phyloP scores from a whole-genome alignment of 176 grass and related monocot genomes.

The Phoenix roebelenii region DNA sequence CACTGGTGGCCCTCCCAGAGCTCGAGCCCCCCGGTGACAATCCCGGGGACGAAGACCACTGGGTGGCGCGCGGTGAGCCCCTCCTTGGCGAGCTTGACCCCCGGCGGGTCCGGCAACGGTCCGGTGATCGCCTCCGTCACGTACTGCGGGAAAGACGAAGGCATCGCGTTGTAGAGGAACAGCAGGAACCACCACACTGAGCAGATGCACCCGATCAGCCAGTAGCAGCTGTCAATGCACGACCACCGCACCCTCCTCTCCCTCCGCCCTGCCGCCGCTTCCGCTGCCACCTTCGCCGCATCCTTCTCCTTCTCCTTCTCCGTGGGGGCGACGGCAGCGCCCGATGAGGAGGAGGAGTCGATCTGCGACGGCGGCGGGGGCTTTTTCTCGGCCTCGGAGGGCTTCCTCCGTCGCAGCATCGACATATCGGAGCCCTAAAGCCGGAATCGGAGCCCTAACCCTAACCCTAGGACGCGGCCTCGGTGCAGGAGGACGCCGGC shows the following conservation, averaged over 20 bases:
- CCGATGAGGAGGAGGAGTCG: conserved; percentile 15
- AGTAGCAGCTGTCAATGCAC: conserved; percentile 85
- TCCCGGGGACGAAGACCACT: conserved; percentile 94
- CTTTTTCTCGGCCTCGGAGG: conserved; percentile 22
- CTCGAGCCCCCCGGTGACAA: conserved; percentile 91
- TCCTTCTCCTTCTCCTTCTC: conserved; percentile 20
- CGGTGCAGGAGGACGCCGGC: too few relatives aligned
- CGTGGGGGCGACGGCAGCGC: conserved; percentile 25
- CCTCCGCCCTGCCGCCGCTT: conserved; percentile 17
- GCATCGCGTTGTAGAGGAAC: conserved; percentile 98
- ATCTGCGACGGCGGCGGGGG: conserved; percentile 18
- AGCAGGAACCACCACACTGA: conserved; percentile 85
- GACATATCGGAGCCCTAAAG: conserved; percentile 28
- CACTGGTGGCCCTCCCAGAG: conserved; percentile 97
- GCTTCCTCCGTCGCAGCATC: conserved; percentile 53
- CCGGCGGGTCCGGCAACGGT: conserved; percentile 75
- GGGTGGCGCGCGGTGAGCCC: conserved; percentile 72
- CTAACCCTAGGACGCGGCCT: too few relatives aligned
- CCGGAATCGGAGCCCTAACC: too few relatives aligned
- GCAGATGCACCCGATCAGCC: conserved; percentile 84
- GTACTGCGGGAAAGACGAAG: conserved; percentile 87
- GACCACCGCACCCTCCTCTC: conserved; percentile 39
- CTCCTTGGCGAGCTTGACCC: conserved; percentile 89
- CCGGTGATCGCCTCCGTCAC: conserved; percentile 94
- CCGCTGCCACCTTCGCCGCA: not conserved